Base-by-base conservation (phyloP, 2,329 filamentous ascomycete species). In the Westerdykella aurantiaca region DNA sequence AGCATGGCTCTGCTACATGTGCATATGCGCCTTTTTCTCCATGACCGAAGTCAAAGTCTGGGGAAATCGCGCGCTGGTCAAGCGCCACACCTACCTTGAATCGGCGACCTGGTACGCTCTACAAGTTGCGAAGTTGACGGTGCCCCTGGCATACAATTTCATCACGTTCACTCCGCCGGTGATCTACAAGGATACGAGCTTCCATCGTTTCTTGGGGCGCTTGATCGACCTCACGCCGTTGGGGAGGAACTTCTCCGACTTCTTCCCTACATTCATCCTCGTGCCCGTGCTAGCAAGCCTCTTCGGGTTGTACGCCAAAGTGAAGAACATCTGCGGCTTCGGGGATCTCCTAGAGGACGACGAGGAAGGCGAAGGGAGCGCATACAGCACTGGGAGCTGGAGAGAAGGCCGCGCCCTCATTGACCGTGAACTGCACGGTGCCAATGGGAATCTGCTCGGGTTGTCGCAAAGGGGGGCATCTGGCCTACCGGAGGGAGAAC, bases 11-110 rank as follows among this genome's bases (percentile, higher is more conserved):
- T 76, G 90, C 45, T 98, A 98, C 73, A 98, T 98, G 93, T 95
- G 87, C 65, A 77, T 86, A 12, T 89, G 89, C 38, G 88, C 93
- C 5, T 79, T 97, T 40, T 86, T 82, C 45, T 90, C 89, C 6
- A 83, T 98, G 60, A 88, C 85, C 12, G 88, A 95, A 62, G 88
- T 95, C 56, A 94, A 93, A 60, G 89, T 96, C n/a, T 98, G 93
- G 93, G 86, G 93, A 44, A 93, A 94, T 39, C 82, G 93, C 29
- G 91, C 93, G 0, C 75, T 98, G 5, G 91, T 97, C 38, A 82
- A 81, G 46, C 83, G 93, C 45, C 93, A 95, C 61, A 98, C 93
- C 0, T 91, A 94, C 46, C 83, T 88, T 48, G 93, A 97, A 64
- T 88, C 85, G 39, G 93, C 93, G 0, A 94, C 91, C 55, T 98